Conservation (phyloP, 139 green algal genomes). For the Eudorina sp. region DNA sequence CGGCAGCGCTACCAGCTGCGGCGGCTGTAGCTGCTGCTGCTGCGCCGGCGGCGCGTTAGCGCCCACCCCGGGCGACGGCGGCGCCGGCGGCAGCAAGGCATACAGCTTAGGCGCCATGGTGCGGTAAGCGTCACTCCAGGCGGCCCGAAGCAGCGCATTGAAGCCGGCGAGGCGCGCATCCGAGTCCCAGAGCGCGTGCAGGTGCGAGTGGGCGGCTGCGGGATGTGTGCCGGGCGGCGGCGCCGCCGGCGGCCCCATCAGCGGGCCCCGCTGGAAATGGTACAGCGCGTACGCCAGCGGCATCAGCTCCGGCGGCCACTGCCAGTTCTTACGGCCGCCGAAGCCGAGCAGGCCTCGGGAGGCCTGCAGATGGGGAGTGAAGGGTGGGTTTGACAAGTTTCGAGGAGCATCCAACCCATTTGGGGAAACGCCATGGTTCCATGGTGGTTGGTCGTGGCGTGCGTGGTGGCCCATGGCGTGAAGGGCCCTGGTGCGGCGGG, state of each 20-base stretch:
- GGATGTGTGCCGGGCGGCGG: constrained; percentile 3
- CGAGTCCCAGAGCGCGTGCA: constrained; percentile 21
- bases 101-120: constrained; percentile 44
- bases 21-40: background rate
- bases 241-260: background rate
- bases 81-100: background rate
- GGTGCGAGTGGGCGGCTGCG: background rate
- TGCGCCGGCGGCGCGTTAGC: background rate
- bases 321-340: constrained; percentile 4
- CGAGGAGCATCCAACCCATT: too few relatives aligned
- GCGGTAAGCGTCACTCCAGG: constrained; percentile 23
- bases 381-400: background rate
- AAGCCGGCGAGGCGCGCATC: constrained; percentile 15
- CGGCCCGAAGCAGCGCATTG: constrained; percentile 19
- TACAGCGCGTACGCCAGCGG: constrained; percentile 43
- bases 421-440: too few relatives aligned
- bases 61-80: background rate
- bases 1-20: constrained; percentile 29
- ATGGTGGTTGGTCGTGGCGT: too few relatives aligned
- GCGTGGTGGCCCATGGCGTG: too few relatives aligned
- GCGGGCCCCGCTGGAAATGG: constrained; percentile 23
- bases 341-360: constrained; percentile 19
- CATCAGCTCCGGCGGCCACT: constrained; percentile 47
- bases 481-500: too few relatives aligned
- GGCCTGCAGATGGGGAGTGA: background rate